Evolutionary conservation across 75 land plant genomes (phyloP).

Genomic region (Cunninghamia lanceolata): DNA sequence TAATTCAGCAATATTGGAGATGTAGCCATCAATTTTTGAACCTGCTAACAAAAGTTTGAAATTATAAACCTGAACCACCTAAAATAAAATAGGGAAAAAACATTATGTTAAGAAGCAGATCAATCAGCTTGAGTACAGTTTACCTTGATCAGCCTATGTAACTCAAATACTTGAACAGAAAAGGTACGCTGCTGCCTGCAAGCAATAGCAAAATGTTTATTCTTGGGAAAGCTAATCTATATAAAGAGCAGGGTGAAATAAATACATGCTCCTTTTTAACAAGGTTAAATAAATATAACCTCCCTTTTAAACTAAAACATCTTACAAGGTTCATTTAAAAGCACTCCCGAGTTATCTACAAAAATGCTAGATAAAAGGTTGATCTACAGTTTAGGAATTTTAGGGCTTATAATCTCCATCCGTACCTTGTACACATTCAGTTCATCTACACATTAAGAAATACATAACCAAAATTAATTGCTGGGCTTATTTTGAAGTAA

Average conservation of each 20-base stretch:
- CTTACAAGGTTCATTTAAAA: background rate
- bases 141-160: background rate
- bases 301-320: background rate
- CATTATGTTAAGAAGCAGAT: background rate
- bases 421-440: background rate
- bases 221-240: background rate
- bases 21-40: background rate
- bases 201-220: background rate
- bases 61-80: background rate
- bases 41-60: background rate
- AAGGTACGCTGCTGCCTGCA: background rate
- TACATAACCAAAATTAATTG: background rate
- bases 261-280: background rate
- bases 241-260: no score
- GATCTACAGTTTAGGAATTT: background rate
- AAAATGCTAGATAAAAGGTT: background rate
- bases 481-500: background rate
- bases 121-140: background rate
- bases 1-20: background rate
- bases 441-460: background rate
- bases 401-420: background rate
- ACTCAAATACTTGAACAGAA: background rate
- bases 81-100: no score
- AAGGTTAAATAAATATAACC: background rate
- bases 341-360: background rate